These are phyloP conservation scores for Gaertneriomyces sp. DNA, from an alignment of 192 early-diverging fungal species.

Conservation along the genomic window DNA sequence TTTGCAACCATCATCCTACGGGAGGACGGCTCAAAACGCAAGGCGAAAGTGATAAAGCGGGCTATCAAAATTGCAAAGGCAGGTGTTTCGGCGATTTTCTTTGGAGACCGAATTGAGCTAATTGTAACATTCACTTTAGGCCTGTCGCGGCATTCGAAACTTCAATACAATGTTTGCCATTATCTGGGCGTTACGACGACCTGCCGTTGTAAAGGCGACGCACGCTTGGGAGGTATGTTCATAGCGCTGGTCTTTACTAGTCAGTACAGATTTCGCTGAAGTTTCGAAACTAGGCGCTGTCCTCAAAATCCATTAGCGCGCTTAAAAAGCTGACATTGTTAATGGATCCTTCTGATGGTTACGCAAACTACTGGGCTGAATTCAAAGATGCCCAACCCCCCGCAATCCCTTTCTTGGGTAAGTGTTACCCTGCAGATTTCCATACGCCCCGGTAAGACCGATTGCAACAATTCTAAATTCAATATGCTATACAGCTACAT, in stretches of 20 bases:
- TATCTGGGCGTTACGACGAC: constrained; percentile 40
- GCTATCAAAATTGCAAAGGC: constrained; percentile 49
- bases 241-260: neutral
- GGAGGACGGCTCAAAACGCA: constrained; percentile 48
- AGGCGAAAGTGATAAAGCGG: constrained; percentile 41
- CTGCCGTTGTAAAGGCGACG: constrained; percentile 28
- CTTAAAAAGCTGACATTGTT: constrained; percentile 37
- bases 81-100: neutral
- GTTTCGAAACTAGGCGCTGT: constrained; percentile 19
- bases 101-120: neutral
- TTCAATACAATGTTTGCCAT: constrained; percentile 47
- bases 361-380: constrained; percentile 44
- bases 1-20: constrained; percentile 37
- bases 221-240: constrained; percentile 47
- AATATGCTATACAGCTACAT: constrained; percentile 36
- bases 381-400: constrained; percentile 38
- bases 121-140: constrained; percentile 8
- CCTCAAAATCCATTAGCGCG: constrained; percentile 42
- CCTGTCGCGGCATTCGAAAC: constrained; percentile 43
- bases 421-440: neutral
- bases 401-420: constrained; percentile 52
- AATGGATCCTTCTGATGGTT: constrained; percentile 42
- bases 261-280: neutral
- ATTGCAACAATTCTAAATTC: neutral
- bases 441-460: neutral